Evolutionary conservation across 2,329 filamentous ascomycete species (phyloP).

Genomic region (Scopulariopsis brevicaulis): DNA sequence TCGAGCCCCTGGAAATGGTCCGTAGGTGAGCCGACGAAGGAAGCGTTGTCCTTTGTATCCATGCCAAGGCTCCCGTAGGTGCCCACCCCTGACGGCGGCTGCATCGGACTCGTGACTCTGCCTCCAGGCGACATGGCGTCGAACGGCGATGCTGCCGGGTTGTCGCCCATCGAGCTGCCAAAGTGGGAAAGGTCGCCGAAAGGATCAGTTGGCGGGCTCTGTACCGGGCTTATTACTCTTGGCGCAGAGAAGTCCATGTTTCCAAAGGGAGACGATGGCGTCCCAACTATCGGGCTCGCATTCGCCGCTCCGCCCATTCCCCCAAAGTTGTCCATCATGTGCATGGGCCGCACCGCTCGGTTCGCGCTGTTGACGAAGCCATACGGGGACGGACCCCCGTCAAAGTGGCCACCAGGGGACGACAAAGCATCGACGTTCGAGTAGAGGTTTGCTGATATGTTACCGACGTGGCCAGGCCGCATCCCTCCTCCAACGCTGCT

Average conservation of each 20-base stretch:
- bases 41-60: neutral
- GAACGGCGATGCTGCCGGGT: neutral
- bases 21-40: neutral
- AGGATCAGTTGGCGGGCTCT: neutral
- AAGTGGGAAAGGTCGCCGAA: conserved; percentile 1
- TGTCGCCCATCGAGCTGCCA: neutral
- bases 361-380: neutral
- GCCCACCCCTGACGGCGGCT: neutral
- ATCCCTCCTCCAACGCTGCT: neutral
- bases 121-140: neutral
- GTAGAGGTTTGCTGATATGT: neutral
- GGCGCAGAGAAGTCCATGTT: conserved; percentile 2
- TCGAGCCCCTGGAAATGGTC: conserved; percentile 2
- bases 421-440: neutral
- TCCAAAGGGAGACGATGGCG: conserved; percentile 4
- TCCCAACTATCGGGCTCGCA: conserved; percentile 1
- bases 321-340: conserved; percentile 1
- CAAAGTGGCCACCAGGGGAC: neutral
- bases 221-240: conserved; percentile 1
- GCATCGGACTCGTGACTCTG: conserved; percentile 2
- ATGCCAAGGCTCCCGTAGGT: neutral
- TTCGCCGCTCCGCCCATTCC: neutral
- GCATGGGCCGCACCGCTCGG: neutral
- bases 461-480: neutral
- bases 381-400: neutral